A percentile compares a stretch with the other conserved stretches of the same genome.
Evolutionary conservation across 2,329 filamentous ascomycete species (phyloP).

Genomic region (Cercospora berteroae): DNA sequence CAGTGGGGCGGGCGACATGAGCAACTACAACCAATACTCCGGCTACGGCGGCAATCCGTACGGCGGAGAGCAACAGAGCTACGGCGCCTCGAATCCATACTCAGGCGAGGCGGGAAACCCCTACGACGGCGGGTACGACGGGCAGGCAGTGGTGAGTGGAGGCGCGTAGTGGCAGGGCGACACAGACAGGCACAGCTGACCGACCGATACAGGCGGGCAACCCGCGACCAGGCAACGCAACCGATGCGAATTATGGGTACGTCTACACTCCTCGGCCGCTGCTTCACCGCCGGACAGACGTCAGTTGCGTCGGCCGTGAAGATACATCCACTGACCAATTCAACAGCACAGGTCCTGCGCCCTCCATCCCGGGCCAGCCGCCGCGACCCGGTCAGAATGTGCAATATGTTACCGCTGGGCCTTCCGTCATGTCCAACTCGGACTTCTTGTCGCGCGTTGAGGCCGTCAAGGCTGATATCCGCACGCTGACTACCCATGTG

Average conservation of each 20-base stretch:
- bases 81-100: conserved; percentile 38
- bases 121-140: conserved; percentile 38
- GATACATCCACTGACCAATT: background rate
- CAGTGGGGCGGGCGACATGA: conserved; percentile 47
- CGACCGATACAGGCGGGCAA: conserved; percentile 1
- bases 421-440: conserved; percentile 56
- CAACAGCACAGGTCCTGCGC: conserved; percentile 18
- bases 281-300: background rate
- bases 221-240: conserved; percentile 5
- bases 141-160: conserved; percentile 16
- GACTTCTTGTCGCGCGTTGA: conserved; percentile 69
- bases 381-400: conserved; percentile 53
- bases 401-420: conserved; percentile 43
- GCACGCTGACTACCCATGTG: conserved; percentile 64
- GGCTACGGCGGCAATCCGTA: conserved; percentile 61
- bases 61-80: conserved; percentile 59
- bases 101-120: conserved; percentile 38
- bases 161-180: background rate
- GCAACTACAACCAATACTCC: conserved; percentile 55
- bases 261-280: background rate
- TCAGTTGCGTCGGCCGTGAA: background rate
- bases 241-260: conserved; percentile 7
- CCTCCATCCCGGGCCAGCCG: conserved; percentile 40
- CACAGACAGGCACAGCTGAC: conserved; percentile 4
- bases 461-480: conserved; percentile 66